Evolutionary conservation across 2,329 filamentous ascomycete species (phyloP).

Genomic region (Didymella arachidicola): DNA sequence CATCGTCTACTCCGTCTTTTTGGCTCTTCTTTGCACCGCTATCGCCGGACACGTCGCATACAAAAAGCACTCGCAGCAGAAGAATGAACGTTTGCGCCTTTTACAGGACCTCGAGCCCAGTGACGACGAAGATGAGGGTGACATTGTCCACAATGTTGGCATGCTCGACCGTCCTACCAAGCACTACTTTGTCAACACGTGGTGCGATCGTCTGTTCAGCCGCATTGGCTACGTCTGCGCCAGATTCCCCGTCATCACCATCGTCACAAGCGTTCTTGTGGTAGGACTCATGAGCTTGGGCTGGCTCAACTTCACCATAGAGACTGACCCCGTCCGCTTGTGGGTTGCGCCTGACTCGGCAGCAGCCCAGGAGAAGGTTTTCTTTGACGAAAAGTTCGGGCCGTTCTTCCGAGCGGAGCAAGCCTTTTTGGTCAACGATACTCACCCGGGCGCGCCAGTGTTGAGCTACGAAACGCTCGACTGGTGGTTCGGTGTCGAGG

Average conservation of each 20-base stretch:
- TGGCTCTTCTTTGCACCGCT: constrained; percentile 71
- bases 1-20: constrained; percentile 78
- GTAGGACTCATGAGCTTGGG: constrained; percentile 83
- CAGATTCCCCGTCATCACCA: constrained; percentile 83
- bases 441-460: constrained; percentile 72
- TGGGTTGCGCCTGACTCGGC: constrained; percentile 97
- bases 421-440: constrained; percentile 92
- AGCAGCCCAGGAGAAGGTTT: constrained; percentile 90
- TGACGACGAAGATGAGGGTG: constrained; percentile 93
- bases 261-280: constrained; percentile 74
- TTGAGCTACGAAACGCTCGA: constrained; percentile 85
- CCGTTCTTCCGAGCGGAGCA: constrained; percentile 96
- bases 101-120: constrained; percentile 84
- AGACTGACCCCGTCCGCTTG: constrained; percentile 85
- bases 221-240: constrained; percentile 82
- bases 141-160: constrained; percentile 77
- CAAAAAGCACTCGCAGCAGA: constrained; percentile 74
- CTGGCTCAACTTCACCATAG: constrained; percentile 87
- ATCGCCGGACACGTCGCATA: constrained; percentile 79
- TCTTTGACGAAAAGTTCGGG: constrained; percentile 92
- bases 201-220: constrained; percentile 81
- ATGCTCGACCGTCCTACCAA: constrained; percentile 80
- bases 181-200: constrained; percentile 83
- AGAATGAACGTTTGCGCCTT: constrained; percentile 82
- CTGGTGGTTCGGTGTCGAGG: constrained; percentile 95